Conservation (phyloP, 1,284 basidiomycete genomes). For the Polyporus tsugae region DNA sequence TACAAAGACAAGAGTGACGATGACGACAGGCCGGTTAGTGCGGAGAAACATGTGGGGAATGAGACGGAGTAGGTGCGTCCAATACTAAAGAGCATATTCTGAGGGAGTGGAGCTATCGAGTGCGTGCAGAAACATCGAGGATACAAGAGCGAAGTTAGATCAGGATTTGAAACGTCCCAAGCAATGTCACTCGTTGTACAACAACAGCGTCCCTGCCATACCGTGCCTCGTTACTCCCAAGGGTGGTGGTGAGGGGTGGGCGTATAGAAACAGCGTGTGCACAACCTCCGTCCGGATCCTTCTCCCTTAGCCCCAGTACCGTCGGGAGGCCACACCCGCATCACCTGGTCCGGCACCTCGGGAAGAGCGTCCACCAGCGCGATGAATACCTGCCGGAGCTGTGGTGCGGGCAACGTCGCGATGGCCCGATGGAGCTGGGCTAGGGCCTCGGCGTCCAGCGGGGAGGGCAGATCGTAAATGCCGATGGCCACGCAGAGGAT, state of each 20-base stretch:
- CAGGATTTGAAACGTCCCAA: no score
- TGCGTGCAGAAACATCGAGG: background rate
- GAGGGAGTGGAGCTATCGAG: no score
- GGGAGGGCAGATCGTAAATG: background rate
- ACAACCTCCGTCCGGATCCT: background rate
- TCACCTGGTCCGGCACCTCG: background rate
- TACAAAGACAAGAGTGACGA: background rate
- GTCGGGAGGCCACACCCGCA: background rate
- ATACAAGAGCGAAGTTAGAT: no score
- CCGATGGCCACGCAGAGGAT: slow-evolving; percentile 3
- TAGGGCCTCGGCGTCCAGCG: background rate
- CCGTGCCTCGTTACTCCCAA: background rate
- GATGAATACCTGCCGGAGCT: background rate
- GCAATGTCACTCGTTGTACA: background rate
- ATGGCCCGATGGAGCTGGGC: background rate
- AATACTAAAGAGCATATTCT: background rate
- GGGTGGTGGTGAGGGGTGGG: background rate
- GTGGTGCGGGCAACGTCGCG: background rate
- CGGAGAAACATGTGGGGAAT: background rate
- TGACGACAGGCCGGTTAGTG: background rate
- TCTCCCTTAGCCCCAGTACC: background rate
- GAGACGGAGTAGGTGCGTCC: background rate
- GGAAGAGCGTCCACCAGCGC: background rate
- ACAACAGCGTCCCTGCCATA: background rate
- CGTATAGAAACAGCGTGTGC: background rate